Evolutionary conservation across 345 rosid genomes (phyloP).

Genomic region (Clarkia xantiana): DNA sequence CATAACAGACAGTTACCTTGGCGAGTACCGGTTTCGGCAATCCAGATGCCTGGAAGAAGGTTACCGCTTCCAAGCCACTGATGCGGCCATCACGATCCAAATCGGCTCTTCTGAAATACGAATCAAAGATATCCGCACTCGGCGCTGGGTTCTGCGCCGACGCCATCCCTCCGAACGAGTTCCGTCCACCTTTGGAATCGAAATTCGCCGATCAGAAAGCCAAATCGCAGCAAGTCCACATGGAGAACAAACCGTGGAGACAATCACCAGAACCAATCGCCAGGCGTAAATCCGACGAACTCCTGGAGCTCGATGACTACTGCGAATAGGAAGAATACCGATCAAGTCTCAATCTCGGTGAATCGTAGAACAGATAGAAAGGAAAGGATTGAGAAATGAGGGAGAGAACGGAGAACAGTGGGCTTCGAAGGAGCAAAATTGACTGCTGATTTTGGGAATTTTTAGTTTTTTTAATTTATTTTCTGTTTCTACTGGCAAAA

Average conservation of each 20-base stretch:
- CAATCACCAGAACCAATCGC: neutral
- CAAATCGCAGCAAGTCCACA: slow-evolving; percentile 5
- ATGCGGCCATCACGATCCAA: slow-evolving; percentile 97
- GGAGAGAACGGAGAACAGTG: neutral
- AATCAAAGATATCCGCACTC: slow-evolving; percentile 68
- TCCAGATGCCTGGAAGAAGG: slow-evolving; percentile 82
- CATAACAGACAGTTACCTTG: slow-evolving; percentile 38
- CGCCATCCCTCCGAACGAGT: slow-evolving; percentile 7
- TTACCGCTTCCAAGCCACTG: slow-evolving; percentile 95
- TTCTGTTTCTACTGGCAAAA: too few species aligned
- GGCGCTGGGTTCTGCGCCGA: slow-evolving; percentile 31
- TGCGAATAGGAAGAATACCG: neutral
- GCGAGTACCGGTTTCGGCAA: slow-evolving; percentile 81
- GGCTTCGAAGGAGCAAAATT: neutral
- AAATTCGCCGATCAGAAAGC: slow-evolving; percentile 2
- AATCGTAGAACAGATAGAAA: neutral
- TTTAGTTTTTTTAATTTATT: too few species aligned
- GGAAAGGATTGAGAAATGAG: neutral
- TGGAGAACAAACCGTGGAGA: neutral
- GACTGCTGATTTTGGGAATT: neutral
- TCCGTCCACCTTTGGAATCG: slow-evolving; percentile 3
- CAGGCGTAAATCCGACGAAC: neutral
- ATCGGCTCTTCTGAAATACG: slow-evolving; percentile 86
- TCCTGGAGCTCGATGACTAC: neutral
- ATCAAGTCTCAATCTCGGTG: slow-evolving; percentile 1